Conservation (phyloP, 2,329 filamentous ascomycete species). For the Pseudogymnoascus destructans region DNA sequence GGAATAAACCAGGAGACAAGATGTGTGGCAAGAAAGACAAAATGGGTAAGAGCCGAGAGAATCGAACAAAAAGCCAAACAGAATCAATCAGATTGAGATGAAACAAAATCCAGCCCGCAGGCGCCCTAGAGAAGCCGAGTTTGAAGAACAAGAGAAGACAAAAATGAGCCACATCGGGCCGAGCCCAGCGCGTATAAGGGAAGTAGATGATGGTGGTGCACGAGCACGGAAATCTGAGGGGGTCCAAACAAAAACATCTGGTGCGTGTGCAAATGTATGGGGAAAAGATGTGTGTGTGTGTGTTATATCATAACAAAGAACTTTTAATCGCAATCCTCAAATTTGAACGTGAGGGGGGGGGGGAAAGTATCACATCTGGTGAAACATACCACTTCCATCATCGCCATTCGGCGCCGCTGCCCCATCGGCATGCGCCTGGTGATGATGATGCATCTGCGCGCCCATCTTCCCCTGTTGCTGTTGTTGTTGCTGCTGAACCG, state of each 20-base stretch:
- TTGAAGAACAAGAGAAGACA: background rate
- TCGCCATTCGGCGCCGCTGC: slow-evolving; percentile 37
- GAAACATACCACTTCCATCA: slow-evolving; percentile 91
- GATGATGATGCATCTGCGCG: slow-evolving; percentile 57
- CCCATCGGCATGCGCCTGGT: slow-evolving; percentile 58
- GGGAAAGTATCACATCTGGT: slow-evolving; percentile 57
- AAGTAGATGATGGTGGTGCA: background rate
- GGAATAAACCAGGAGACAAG: background rate
- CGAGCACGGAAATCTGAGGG: background rate
- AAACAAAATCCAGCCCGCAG: background rate
- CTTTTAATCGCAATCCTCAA: slow-evolving; percentile 43
- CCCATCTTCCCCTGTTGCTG: slow-evolving; percentile 48
- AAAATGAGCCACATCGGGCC: background rate
- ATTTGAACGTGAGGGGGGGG: slow-evolving; percentile 17
- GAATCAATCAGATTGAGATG: background rate
- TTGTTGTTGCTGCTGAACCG: background rate
- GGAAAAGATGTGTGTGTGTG: background rate
- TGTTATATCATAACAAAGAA: slow-evolving; percentile 40
- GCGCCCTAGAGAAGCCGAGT: background rate
- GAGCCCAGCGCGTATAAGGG: background rate
- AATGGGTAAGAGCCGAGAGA: background rate
- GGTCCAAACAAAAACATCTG: background rate
- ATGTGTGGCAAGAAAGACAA: background rate
- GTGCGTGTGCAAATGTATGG: background rate
- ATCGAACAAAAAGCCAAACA: background rate